These are phyloP conservation scores for Fusarium longipes DNA, from an alignment of 2,329 filamentous ascomycete species.

Conservation along the genomic window DNA sequence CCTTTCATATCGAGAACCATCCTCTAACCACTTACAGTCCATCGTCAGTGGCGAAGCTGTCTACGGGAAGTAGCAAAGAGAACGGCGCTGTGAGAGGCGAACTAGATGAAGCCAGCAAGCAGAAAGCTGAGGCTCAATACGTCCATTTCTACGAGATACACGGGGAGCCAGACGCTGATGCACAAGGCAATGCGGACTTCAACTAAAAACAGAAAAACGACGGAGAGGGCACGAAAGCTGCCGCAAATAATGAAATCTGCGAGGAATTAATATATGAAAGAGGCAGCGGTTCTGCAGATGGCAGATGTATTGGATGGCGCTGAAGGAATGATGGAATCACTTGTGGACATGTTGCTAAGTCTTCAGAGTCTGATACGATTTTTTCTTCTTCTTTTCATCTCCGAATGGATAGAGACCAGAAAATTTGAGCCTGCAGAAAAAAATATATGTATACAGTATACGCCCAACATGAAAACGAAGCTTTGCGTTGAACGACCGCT, in stretches of 20 bases:
- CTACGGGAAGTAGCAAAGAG: constrained; percentile 58
- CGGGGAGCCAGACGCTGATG: constrained; percentile 58
- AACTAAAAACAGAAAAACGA: constrained; percentile 50
- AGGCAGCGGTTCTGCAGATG: constrained; percentile 23
- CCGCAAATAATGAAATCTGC: constrained; percentile 9
- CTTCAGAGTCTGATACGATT: not conserved
- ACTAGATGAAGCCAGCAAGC: constrained; percentile 62
- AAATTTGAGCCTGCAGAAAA: constrained; percentile 1
- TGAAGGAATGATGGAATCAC: constrained; percentile 11
- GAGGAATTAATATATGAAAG: constrained; percentile 35
- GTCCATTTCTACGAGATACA: constrained; percentile 66
- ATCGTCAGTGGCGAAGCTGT: constrained; percentile 57
- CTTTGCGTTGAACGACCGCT: not conserved
- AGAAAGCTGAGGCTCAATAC: constrained; percentile 64
- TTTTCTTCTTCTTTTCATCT: no score
- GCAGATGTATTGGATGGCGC: constrained; percentile 27
- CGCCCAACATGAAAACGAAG: constrained; percentile 3
- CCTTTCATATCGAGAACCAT: constrained; percentile 1
- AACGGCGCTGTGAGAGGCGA: constrained; percentile 57
- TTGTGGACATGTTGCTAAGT: constrained; percentile 9
- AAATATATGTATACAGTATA: constrained; percentile 23
- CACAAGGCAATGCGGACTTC: constrained; percentile 64
- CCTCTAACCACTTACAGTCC: constrained; percentile 53
- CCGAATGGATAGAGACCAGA: constrained; percentile 1
- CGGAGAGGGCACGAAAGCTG: constrained; percentile 11